phyloP scores from a whole-genome alignment of 129 eudicot species.

The Centella asiatica region DNA sequence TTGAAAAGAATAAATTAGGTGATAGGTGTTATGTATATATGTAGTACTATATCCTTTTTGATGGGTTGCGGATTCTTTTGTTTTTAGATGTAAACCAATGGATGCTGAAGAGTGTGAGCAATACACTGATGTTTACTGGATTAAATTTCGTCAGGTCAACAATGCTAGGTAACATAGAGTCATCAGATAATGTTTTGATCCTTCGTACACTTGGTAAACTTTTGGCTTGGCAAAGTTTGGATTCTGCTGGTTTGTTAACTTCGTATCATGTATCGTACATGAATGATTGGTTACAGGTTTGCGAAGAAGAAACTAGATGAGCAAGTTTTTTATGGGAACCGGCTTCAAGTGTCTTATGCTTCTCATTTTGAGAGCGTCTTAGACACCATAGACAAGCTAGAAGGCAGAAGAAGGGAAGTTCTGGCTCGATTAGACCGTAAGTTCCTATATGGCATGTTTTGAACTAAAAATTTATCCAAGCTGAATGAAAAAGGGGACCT shows the following conservation, averaged over 20 bases:
- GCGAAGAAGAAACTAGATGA: slow-evolving; percentile 95
- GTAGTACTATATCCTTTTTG: not conserved
- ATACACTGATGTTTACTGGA: slow-evolving; percentile 89
- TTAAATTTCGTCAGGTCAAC: slow-evolving; percentile 66
- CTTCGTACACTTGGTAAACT: not conserved
- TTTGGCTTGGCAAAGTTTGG: not conserved
- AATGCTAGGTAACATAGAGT: slow-evolving; percentile 57
- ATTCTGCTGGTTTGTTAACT: not conserved
- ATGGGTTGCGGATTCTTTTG: slow-evolving; percentile 5
- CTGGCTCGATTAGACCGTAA: slow-evolving; percentile 62
- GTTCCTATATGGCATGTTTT: not conserved
- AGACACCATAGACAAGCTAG: slow-evolving; percentile 83
- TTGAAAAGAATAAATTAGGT: too few relatives aligned
- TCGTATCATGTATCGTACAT: not conserved
- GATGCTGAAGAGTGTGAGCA: slow-evolving; percentile 97
- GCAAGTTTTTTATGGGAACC: slow-evolving; percentile 69
- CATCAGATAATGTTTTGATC: not conserved
- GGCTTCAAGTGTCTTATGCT: slow-evolving; percentile 76
- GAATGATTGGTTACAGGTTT: slow-evolving; percentile 44
- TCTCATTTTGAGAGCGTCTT: slow-evolving; percentile 66
- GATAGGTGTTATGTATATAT: not conserved
- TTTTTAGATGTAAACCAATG: slow-evolving; percentile 73
- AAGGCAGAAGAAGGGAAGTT: slow-evolving; percentile 84
- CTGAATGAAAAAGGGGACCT: too few relatives aligned
- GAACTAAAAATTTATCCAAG: not conserved